A percentile compares a stretch with the other conserved stretches of the same genome.
These are phyloP conservation scores for Gardenia jasminoides DNA, from an alignment of 257 asterid species.

Conservation along the genomic window DNA sequence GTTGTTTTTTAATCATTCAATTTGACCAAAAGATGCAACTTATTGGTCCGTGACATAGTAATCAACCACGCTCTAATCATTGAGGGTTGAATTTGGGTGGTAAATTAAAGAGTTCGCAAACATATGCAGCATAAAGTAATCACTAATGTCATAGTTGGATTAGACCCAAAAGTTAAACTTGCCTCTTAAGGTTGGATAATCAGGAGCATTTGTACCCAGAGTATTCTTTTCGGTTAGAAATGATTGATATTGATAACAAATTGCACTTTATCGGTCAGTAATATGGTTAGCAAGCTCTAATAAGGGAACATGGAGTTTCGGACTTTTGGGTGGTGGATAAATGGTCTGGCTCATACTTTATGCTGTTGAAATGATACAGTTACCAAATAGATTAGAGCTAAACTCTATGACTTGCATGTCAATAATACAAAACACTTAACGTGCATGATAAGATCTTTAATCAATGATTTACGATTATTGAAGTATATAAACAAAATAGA, in stretches of 20 bases:
- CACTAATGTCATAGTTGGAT: conserved; percentile 1
- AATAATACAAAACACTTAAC: neutral
- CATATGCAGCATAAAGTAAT: neutral
- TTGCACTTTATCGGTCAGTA: neutral
- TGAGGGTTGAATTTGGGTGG: neutral
- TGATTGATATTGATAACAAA: conserved; percentile 4
- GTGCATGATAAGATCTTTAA: neutral
- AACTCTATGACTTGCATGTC: neutral
- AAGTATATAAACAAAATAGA: too few species aligned
- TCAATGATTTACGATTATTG: neutral
- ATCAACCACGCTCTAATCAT: neutral
- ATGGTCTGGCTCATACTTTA: neutral
- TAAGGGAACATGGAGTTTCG: neutral
- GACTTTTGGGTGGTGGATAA: neutral
- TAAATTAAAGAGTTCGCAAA: neutral
- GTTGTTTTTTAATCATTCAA: neutral
- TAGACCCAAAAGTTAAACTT: neutral
- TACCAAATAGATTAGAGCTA: neutral
- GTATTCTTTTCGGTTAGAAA: neutral
- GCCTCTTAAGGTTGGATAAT: conserved; percentile 9
- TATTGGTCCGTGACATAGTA: neutral
- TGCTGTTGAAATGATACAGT: neutral
- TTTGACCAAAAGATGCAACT: neutral
- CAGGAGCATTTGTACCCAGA: conserved; percentile 6
- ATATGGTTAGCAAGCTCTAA: neutral